Conservation (phyloP, 2,329 filamentous ascomycete species). For the Colletotrichum echinochloae region DNA sequence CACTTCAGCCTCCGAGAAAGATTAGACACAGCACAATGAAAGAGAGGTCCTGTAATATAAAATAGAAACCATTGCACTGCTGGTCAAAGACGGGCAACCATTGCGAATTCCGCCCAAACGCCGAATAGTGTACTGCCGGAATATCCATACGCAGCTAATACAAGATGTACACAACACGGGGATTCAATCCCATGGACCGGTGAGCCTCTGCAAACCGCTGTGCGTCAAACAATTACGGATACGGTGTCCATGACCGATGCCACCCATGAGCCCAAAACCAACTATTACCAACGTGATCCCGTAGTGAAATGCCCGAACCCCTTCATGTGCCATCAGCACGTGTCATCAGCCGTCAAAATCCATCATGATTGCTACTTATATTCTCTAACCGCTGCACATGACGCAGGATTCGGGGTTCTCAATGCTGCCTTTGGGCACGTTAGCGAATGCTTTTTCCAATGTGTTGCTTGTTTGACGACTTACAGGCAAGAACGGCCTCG, state of each 20-base stretch:
- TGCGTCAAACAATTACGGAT: constrained; percentile 27
- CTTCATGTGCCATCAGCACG: constrained; percentile 34
- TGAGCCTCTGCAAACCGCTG: background rate
- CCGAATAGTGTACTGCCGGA: background rate
- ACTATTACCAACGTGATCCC: constrained; percentile 27
- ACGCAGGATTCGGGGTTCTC: constrained; percentile 95
- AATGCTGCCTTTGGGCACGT: constrained; percentile 77
- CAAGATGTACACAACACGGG: constrained; percentile 3
- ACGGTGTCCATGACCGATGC: constrained; percentile 27
- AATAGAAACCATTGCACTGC: background rate
- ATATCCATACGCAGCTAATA: constrained; percentile 5
- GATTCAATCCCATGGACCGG: background rate
- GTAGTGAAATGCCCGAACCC: constrained; percentile 30
- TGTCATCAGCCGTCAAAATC: constrained; percentile 41
- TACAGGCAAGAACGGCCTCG: constrained; percentile 88
- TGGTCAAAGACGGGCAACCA: background rate
- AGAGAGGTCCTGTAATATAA: background rate
- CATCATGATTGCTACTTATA: constrained; percentile 20
- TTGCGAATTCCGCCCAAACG: constrained; percentile 8
- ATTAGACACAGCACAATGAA: no score
- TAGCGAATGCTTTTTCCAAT: constrained; percentile 43
- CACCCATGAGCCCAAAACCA: constrained; percentile 30
- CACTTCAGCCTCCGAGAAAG: background rate
- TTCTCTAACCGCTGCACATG: constrained; percentile 91
- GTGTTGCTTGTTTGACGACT: constrained; percentile 52